Percentiles rank a stretch among this genome's conserved stretches.
These are phyloP conservation scores for Triticum timopheevii DNA, from an alignment of 176 grass and related monocot genomes.

Conservation along the genomic window DNA sequence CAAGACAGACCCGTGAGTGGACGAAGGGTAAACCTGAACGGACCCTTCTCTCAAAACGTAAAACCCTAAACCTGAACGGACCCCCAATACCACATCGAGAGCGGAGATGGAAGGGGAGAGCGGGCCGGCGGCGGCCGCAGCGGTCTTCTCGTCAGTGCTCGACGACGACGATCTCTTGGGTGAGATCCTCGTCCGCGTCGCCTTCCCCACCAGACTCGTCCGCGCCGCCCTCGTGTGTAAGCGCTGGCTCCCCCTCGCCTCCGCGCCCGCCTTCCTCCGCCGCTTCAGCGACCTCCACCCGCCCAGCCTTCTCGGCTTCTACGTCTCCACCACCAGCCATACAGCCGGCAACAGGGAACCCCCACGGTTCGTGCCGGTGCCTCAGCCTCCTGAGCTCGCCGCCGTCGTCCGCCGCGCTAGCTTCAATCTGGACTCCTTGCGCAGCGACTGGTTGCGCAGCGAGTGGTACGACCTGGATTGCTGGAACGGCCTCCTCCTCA, in stretches of 20 bases:
- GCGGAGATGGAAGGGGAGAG: no score
- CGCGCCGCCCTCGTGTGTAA: background rate
- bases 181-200: background rate
- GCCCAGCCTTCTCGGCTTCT: background rate
- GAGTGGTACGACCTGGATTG: background rate
- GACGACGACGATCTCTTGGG: background rate
- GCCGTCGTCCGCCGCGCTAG: background rate
- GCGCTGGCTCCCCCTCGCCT: background rate
- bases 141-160: background rate
- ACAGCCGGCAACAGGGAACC: no score
- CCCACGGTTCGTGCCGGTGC: background rate
- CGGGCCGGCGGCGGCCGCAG: no score
- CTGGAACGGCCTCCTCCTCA: background rate
- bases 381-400: background rate
- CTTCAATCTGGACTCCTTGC: background rate
- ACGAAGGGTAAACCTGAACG: no score
- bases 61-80: no score
- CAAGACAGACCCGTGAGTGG: no score
- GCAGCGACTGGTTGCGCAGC: no score
- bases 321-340: background rate
- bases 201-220: background rate
- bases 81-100: no score
- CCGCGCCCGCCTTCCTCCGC: background rate
- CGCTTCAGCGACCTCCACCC: background rate
- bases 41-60: no score